Percentiles rank a stretch among this genome's conserved stretches.
phyloP scores from a whole-genome alignment of 2,329 filamentous ascomycete genomes.

The Diplodia sapinea region DNA sequence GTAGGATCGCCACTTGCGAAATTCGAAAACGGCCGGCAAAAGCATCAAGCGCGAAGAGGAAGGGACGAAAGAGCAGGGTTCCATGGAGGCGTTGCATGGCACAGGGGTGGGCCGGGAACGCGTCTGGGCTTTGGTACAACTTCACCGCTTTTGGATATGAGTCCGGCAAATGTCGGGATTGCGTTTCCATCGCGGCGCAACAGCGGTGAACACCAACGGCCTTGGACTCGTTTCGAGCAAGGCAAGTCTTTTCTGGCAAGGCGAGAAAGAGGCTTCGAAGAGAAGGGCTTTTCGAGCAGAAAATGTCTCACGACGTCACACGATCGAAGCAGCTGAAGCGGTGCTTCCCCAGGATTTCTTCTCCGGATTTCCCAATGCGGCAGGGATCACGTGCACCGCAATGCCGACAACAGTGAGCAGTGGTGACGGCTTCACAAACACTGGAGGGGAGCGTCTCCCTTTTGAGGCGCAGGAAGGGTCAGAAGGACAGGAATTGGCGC shows the following conservation, averaged over 20 bases:
- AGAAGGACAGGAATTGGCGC: neutral
- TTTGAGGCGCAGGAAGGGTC: neutral
- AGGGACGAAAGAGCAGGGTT: slow-evolving; percentile 17
- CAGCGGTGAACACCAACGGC: slow-evolving; percentile 14
- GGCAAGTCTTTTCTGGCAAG: neutral
- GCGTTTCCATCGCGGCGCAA: slow-evolving; percentile 19
- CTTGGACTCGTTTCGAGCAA: neutral
- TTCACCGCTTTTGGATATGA: slow-evolving; percentile 23
- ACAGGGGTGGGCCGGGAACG: slow-evolving; percentile 2
- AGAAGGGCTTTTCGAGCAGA: neutral
- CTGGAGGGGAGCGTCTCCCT: neutral
- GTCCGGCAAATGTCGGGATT: slow-evolving; percentile 18
- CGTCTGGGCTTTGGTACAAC: slow-evolving; percentile 24
- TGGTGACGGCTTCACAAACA: neutral
- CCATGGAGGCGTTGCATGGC: slow-evolving; percentile 16
- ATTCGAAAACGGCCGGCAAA: neutral
- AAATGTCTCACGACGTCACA: slow-evolving; percentile 25
- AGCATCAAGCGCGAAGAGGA: neutral
- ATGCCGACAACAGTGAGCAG: neutral
- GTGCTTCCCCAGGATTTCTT: neutral
- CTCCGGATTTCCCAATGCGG: neutral
- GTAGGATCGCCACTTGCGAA: slow-evolving; percentile 9
- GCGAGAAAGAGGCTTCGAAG: neutral
- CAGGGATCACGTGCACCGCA: slow-evolving; percentile 4
- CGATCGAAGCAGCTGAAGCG: neutral